Evolutionary conservation across 163 green algal species (phyloP).

Genomic region (Scenedesmus sp.): DNA sequence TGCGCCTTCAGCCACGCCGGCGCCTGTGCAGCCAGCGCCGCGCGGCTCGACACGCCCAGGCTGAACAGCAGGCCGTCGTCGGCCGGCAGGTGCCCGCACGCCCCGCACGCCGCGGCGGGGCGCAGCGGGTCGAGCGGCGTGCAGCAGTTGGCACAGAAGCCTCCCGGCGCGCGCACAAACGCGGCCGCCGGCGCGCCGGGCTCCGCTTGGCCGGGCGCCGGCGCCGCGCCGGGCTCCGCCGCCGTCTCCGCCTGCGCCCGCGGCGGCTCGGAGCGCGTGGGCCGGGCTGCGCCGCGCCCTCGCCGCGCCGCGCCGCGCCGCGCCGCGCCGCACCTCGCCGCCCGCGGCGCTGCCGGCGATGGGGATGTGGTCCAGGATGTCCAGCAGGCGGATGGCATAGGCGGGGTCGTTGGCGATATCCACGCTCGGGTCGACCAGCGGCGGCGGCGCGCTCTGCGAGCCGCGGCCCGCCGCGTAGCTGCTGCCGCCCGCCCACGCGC

Average conservation of each 20-base stretch:
- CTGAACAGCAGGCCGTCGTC: conserved; percentile 42
- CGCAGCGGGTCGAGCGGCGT: conserved; percentile 24
- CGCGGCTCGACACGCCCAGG: conserved; percentile 2
- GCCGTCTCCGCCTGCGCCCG: too few relatives aligned
- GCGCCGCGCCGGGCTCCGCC: too few relatives aligned
- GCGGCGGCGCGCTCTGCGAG: conserved; percentile 2
- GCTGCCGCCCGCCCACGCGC: too few relatives aligned
- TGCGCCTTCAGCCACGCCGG: conserved; percentile 29
- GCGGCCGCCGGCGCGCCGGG: too few relatives aligned
- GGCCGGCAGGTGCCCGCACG: conserved; percentile 22
- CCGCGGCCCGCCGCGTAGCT: too few relatives aligned
- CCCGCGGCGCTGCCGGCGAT: background rate
- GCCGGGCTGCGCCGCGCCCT: background rate
- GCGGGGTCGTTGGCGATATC: conserved; percentile 23
- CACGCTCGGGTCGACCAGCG: conserved; percentile 23
- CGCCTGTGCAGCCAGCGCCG: conserved; percentile 13
- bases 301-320: too few relatives aligned
- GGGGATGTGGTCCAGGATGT: conserved; percentile 34
- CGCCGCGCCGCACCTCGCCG: too few relatives aligned
- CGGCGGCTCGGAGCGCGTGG: background rate
- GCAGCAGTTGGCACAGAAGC: conserved; percentile 60
- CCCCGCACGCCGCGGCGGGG: conserved; percentile 6
- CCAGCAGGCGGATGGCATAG: conserved; percentile 28
- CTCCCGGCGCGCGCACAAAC: background rate
- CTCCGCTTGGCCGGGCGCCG: too few relatives aligned